These are phyloP conservation scores for Prunus davidiana DNA, from an alignment of 306 rosid genomes.

Conservation along the genomic window DNA sequence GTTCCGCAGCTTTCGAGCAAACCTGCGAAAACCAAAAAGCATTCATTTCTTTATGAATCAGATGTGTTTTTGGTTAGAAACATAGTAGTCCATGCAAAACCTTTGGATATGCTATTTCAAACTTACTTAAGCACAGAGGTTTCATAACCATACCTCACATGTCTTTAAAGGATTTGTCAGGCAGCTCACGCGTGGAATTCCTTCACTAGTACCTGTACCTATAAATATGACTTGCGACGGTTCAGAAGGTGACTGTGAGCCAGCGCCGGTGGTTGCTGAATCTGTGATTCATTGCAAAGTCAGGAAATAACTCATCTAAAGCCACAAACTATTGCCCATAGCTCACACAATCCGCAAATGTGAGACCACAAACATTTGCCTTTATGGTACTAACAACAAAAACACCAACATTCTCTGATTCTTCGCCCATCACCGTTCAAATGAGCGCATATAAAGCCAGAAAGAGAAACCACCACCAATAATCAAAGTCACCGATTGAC, in stretches of 20 bases:
- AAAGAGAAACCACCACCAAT: background rate
- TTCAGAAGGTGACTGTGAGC: constrained; percentile 25
- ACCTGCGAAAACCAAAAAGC: constrained; percentile 42
- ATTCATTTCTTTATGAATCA: constrained; percentile 12
- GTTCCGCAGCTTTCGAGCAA: constrained; percentile 72
- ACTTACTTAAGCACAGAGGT: constrained; percentile 5
- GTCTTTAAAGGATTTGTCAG: constrained; percentile 67
- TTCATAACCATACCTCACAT: constrained; percentile 51
- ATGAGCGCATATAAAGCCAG: background rate
- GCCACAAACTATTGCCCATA: background rate
- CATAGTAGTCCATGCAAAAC: constrained; percentile 1
- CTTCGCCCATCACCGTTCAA: background rate
- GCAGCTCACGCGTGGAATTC: constrained; percentile 89
- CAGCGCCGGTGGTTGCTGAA: constrained; percentile 34
- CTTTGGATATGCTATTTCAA: constrained; percentile 1
- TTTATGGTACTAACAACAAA: background rate
- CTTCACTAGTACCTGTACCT: constrained; percentile 98
- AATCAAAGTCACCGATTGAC: background rate
- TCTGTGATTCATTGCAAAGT: constrained; percentile 34
- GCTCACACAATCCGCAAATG: background rate
- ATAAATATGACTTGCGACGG: constrained; percentile 64
- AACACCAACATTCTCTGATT: constrained; percentile 5
- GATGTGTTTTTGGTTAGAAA: constrained; percentile 4
- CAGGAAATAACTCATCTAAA: constrained; percentile 22
- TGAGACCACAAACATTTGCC: constrained; percentile 2